Conservation (phyloP, 106 monocot species). For the Narthecium ossifragum region DNA sequence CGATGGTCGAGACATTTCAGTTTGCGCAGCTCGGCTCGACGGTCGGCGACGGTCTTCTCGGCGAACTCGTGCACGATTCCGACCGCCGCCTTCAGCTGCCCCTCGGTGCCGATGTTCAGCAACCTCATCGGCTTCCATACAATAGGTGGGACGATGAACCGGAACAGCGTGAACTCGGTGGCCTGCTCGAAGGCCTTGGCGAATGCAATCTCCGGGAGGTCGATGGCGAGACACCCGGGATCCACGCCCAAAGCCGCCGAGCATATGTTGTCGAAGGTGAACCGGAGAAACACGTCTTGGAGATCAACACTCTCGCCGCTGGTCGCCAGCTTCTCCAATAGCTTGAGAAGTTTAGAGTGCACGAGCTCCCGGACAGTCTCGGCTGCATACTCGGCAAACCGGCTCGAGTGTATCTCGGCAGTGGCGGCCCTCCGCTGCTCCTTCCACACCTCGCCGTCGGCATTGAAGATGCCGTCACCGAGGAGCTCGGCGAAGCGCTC, state of each 20-base stretch:
- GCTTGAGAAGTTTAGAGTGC: conserved; percentile 38
- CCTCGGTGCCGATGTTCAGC: conserved; percentile 56
- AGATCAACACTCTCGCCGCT: conserved; percentile 19
- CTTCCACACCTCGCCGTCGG: conserved; percentile 60
- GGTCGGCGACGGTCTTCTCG: conserved; percentile 41
- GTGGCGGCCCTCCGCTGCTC: conserved; percentile 72
- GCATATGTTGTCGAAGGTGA: conserved; percentile 94
- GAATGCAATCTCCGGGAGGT: conserved; percentile 54
- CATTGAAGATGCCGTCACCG: conserved; percentile 96
- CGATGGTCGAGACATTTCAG: conserved; percentile 9
- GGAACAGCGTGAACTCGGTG: conserved; percentile 55
- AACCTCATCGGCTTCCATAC: conserved; percentile 72
- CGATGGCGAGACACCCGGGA: conserved; percentile 53
- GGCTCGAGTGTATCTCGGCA: conserved; percentile 71
- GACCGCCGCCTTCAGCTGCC: conserved; percentile 36
- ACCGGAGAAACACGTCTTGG: conserved; percentile 78
- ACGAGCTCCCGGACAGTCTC: conserved; percentile 36
- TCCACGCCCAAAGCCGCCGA: conserved; percentile 77
- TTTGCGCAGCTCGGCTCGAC: conserved; percentile 30
- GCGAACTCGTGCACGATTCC: conserved; percentile 65
- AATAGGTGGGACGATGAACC: conserved; percentile 75
- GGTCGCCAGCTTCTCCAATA: conserved; percentile 19
- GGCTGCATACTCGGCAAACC: conserved; percentile 44
- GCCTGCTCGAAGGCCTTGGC: conserved; percentile 80
- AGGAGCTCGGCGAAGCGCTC: conserved; percentile 80